Conservation (phyloP, 2,329 filamentous ascomycete genomes). For the Penicillium rolfsii region DNA sequence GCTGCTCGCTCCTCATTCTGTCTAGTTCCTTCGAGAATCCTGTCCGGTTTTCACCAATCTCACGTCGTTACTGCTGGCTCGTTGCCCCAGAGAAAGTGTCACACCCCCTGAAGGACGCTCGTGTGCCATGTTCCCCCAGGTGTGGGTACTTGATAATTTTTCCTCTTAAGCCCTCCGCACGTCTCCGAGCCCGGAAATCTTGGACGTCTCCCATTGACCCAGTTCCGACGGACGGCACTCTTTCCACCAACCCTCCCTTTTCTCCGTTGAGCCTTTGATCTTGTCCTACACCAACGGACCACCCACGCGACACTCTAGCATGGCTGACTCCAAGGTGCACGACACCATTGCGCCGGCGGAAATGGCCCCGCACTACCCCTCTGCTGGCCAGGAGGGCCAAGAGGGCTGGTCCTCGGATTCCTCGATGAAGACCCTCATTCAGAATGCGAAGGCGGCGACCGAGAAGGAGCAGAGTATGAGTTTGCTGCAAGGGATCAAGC, state of each 20-base stretch:
- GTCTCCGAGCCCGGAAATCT: constrained; percentile 18
- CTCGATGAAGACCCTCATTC: constrained; percentile 40
- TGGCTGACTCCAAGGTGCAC: constrained; percentile 36
- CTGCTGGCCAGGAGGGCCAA: constrained; percentile 17
- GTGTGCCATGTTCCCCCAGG: constrained; percentile 25
- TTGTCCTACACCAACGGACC: constrained; percentile 9
- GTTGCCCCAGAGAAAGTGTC: neutral
- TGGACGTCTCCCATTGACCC: neutral
- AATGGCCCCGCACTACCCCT: constrained; percentile 16
- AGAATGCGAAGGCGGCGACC: constrained; percentile 48
- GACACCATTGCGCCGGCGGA: constrained; percentile 34
- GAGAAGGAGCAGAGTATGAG: constrained; percentile 66
- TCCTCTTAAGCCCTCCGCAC: constrained; percentile 23
- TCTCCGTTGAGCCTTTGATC: neutral
- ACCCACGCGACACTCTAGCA: constrained; percentile 15
- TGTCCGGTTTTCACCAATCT: neutral
- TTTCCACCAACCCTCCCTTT: neutral
- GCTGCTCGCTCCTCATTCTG: constrained; percentile 14
- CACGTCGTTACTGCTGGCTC: neutral
- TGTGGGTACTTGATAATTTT: constrained; percentile 29
- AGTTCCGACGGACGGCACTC: neutral
- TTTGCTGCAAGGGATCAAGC: constrained; percentile 72
- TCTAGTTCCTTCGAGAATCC: constrained; percentile 15
- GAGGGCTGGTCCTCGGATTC: constrained; percentile 27
- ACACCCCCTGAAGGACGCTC: constrained; percentile 14